A percentile compares a stretch with the other conserved stretches of the same genome.
Conservation (phyloP, 2,329 filamentous ascomycete species). For the Colletotrichum eleusines region DNA sequence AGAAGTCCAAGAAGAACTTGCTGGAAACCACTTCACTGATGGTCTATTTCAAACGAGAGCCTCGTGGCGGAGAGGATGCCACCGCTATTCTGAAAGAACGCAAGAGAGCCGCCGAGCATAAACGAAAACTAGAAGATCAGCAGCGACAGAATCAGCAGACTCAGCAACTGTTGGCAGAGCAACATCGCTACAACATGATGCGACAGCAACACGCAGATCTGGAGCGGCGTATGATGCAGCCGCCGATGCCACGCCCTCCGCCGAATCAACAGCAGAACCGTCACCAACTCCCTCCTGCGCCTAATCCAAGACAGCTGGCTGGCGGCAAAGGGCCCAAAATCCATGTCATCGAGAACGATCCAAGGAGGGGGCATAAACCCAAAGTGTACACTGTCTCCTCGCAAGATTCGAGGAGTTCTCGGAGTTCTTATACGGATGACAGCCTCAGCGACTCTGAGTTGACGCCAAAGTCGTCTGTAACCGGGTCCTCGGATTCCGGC, state of each 20-base stretch:
- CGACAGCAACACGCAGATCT: constrained; percentile 15
- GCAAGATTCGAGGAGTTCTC: constrained; percentile 42
- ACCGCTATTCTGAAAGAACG: constrained; percentile 41
- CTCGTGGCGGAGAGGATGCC: constrained; percentile 49
- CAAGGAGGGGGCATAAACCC: constrained; percentile 21
- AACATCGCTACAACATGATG: constrained; percentile 1
- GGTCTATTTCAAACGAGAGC: constrained; percentile 60
- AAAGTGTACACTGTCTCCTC: constrained; percentile 27
- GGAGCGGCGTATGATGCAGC: constrained; percentile 17
- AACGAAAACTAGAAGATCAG: constrained; percentile 21
- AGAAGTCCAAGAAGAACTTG: constrained; percentile 48
- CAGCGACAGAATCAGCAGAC: constrained; percentile 20
- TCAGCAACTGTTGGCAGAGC: constrained; percentile 12
- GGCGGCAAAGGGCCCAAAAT: constrained; percentile 6
- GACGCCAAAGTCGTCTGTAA: constrained; percentile 44
- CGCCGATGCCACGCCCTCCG: neutral
- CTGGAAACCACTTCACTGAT: constrained; percentile 57
- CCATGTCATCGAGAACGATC: constrained; percentile 29
- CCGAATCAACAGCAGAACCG: neutral
- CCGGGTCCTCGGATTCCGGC: constrained; percentile 34
- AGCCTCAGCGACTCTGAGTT: constrained; percentile 20
- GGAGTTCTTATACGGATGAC: constrained; percentile 17
- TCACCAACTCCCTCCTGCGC: neutral
- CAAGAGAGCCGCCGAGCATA: constrained; percentile 39
- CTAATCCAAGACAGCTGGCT: neutral